Percentiles rank a stretch among this genome's conserved stretches.
These are phyloP conservation scores for Sapria himalayana DNA, from an alignment of 345 rosid species.

Conservation along the genomic window DNA sequence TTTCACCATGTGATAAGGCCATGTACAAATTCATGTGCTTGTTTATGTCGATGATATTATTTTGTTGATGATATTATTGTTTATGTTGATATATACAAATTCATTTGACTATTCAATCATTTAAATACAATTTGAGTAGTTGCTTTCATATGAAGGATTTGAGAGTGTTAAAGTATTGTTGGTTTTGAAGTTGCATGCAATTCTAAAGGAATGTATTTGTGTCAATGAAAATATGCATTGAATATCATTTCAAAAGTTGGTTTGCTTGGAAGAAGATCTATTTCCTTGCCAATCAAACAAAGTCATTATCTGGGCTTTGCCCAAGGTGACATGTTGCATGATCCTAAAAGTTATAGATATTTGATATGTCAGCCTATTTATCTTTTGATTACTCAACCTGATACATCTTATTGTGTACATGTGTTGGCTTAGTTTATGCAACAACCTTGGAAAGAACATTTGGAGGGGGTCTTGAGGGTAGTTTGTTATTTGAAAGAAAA, in stretches of 20 bases:
- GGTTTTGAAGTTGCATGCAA: too few relatives aligned
- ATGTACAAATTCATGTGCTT: too few relatives aligned
- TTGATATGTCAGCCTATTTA: too few relatives aligned
- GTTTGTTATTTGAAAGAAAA: neutral
- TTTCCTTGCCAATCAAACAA: neutral
- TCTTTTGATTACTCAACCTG: neutral
- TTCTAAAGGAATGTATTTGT: slow-evolving; percentile 4
- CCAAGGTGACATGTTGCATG: neutral
- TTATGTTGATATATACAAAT: too few relatives aligned
- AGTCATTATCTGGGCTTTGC: slow-evolving; percentile 4
- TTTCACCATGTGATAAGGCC: too few relatives aligned
- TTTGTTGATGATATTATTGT: too few relatives aligned
- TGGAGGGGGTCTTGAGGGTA: neutral
- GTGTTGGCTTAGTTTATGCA: neutral
- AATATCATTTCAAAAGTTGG: slow-evolving; percentile 5
- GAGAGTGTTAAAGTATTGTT: too few relatives aligned
- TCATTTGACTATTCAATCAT: too few relatives aligned
- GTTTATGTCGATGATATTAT: too few relatives aligned
- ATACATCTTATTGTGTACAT: slow-evolving; percentile 2
- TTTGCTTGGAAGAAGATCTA: slow-evolving; percentile 1
- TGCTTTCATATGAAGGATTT: too few relatives aligned
- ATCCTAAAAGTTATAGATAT: neutral
- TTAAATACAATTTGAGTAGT: too few relatives aligned
- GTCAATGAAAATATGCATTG: slow-evolving; percentile 3
- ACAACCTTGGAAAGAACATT: neutral